Evolutionary conservation across 331 rosid species (phyloP), one percentile per base, ranked within the genome.

Genomic region (Phaseolus coccineus): DNA sequence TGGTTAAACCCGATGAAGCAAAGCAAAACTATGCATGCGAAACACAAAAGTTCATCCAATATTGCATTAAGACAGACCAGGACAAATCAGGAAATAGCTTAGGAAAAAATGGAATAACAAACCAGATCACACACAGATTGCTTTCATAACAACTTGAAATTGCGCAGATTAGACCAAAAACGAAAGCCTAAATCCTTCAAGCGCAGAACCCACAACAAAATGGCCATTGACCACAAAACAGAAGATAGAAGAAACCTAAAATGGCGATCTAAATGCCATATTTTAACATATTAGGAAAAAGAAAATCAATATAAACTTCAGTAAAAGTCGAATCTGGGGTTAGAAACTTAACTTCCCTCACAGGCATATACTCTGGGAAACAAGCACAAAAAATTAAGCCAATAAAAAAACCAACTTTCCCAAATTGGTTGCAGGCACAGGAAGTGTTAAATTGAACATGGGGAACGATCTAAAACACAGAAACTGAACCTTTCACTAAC

Each of bases 381-480:
- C 39, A 59, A 30, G 4, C 40, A 59, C 4, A 13, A 14, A 58
- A 28, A 5, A 59, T 0, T 19, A 22, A 24, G 30, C 13, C 1
- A 22, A 59, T 3, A 25, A 24, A 25, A 58, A 55, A 2, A 22
- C 0, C 16, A 27, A 4, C 11, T 27, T 25, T 28, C 40, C 40
- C 66, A 59, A 59, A 4, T 59, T 28, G 8, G 22, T 59, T 28
- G 1, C 4, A 28, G 31, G 28, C 6, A 12, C 8, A 28, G 1
- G 5, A 27, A 27, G 66, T 0, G 40, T 57, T 27, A 24, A 57
- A 59, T 30, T 59, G 4, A 28, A 59, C 22, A 12, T 59, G 39
- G 22, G 1, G 40, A 30, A 10, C 4, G 91, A 90, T 85, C 85
- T 53, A 72, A 53, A 72, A 25, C 74, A 67, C 69, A 42, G 53